Base-by-base conservation (phyloP, 2,329 filamentous ascomycete genomes). In the Leptographium flavum region DNA sequence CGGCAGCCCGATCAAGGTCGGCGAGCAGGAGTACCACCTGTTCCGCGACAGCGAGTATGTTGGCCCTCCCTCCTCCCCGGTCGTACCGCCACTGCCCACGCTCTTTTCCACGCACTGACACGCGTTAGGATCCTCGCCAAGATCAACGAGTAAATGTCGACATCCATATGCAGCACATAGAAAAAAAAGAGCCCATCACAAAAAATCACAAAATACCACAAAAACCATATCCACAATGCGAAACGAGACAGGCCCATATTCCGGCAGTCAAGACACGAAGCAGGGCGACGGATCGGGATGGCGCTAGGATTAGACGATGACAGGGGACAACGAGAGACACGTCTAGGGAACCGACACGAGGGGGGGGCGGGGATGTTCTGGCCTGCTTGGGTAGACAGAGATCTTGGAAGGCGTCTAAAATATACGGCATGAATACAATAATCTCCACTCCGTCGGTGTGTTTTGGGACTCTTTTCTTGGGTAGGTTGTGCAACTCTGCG, bases 1-100 rank as follows among this genome's bases (percentile, higher is more conserved):
- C 59, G 92, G 92, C 53, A 92, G 83, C 61, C 83, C 90, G 53
- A 81, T 98, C 65, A 96, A 96, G 79, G 86, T 96, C 56, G 92
- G 90, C 56, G 90, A 98, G 58, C 87, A 96, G 56, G 92, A 98
- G 71, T 96, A 79, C 73, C 80, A 83, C 53, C 79, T 98, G 53
- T 98, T 94, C 83, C 79, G 92, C 60, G 92, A 98, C 69, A 84
- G 87, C 72, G 92, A 98, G 90, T 96, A 81, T 69, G 88, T 83
- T 43, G 38, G 54, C 5, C 1, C 19, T 21, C 40, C 13, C 22
- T 7, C 5, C 27, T 7, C 15, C 11, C 4, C 28, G 6, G 7
- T 23, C 9, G 15, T 14, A 33, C 15, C 17, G 9, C 2, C 7
- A 4, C 22, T 19, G 39, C 17, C 13, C 27, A 22, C 22, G 23